Conservation (phyloP, 1,284 basidiomycete genomes). For the Cutaneotrichosporon curvatum region DNA sequence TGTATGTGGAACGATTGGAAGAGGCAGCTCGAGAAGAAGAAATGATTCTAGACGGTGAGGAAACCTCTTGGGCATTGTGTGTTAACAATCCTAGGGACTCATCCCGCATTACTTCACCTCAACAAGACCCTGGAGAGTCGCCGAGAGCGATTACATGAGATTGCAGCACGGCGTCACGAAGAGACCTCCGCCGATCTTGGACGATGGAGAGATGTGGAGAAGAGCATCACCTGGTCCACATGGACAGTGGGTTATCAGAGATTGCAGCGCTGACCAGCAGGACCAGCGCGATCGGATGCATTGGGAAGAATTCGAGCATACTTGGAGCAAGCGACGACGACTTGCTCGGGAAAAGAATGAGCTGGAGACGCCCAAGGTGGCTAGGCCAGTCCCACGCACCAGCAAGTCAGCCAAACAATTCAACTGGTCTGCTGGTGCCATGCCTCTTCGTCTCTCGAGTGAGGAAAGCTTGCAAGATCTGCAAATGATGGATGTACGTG, state of each 20-base stretch:
- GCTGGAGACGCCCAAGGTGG: slow-evolving; percentile 48
- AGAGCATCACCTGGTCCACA: slow-evolving; percentile 48
- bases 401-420: slow-evolving; percentile 23
- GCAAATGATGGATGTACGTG: slow-evolving; percentile 39
- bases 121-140: slow-evolving; percentile 40
- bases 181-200: slow-evolving; percentile 46
- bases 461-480: slow-evolving; percentile 37
- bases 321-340: slow-evolving; percentile 49
- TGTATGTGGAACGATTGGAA: slow-evolving; percentile 53
- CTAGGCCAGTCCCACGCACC: slow-evolving; percentile 34
- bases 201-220: slow-evolving; percentile 43
- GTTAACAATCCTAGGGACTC: slow-evolving; percentile 44
- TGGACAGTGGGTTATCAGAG: slow-evolving; percentile 45
- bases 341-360: slow-evolving; percentile 52
- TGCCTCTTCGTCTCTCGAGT: slow-evolving; percentile 23
- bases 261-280: slow-evolving; percentile 16
- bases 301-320: slow-evolving; percentile 49
- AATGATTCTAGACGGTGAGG: slow-evolving; percentile 50
- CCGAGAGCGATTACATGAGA: slow-evolving; percentile 38
- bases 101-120: slow-evolving; percentile 51
- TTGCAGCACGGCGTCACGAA: slow-evolving; percentile 39
- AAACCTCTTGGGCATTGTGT: not conserved
- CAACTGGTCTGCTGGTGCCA: slow-evolving; percentile 39
- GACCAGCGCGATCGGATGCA: slow-evolving; percentile 45
- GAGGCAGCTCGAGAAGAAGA: slow-evolving; percentile 53